phyloP scores from a whole-genome alignment of 164 flowering plant species.

The Taxillus chinensis region DNA sequence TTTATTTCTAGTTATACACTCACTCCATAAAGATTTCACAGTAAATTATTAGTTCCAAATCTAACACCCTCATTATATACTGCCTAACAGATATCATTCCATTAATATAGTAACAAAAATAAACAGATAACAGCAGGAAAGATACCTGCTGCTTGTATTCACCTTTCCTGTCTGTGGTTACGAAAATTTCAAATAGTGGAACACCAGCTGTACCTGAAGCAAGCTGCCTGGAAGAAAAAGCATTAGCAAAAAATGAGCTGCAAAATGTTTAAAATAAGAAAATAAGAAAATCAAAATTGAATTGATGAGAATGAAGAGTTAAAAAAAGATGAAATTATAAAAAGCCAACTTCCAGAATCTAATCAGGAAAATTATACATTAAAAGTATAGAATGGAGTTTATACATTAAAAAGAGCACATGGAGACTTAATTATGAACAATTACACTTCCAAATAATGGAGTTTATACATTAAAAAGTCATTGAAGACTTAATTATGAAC shows the following conservation, averaged over 20 bases:
- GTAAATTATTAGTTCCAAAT: too few species aligned
- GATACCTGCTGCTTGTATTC: slow-evolving; percentile 78
- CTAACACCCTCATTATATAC: background rate
- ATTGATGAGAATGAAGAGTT: background rate
- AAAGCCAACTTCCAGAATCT: too few species aligned
- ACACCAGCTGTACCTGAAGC: slow-evolving; percentile 56
- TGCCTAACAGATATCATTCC: background rate
- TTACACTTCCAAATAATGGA: too few species aligned
- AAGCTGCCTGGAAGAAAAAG: slow-evolving; percentile 61
- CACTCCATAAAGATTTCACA: too few species aligned
- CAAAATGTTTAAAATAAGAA: background rate
- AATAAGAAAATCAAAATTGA: background rate
- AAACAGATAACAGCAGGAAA: slow-evolving; percentile 3
- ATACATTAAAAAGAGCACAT: too few species aligned
- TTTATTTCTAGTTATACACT: too few species aligned
- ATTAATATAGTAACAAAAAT: background rate
- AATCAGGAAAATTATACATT: too few species aligned
- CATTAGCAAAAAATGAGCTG: slow-evolving; percentile 4
- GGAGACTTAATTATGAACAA: too few species aligned
- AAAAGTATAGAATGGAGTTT: too few species aligned
- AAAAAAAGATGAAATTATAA: too few species aligned
- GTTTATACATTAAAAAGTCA: too few species aligned
- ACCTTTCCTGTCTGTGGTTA: slow-evolving; percentile 45
- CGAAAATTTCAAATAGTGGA: slow-evolving; percentile 81
- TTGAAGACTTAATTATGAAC: too few species aligned